Base-by-base conservation (phyloP, 306 rosid genomes). In the Gastrolobium bilobum region DNA sequence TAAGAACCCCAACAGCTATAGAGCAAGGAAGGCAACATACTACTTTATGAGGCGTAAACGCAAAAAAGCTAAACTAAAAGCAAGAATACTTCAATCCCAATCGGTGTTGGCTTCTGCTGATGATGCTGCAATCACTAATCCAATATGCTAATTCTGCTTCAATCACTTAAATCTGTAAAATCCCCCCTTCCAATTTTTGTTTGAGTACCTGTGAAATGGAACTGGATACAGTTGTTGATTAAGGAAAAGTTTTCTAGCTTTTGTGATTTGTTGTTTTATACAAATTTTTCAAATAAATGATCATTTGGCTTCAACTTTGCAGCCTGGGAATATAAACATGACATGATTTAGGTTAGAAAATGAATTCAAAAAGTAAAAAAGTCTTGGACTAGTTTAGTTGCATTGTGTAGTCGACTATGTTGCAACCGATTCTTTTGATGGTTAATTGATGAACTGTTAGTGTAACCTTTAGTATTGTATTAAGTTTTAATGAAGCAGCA, bases 1-100 rank as follows among this genome's bases (percentile, higher is more conserved):
- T 3, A 96, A 89, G 86, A 95, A 95, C 77, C 99, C 98, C 4
- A 89, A 95, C 86, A 92, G 99, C 90, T 92, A 92, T 57, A 85
- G 90, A 83, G 90, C 83, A 57, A 86, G 94, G 86, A 92, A 90
- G 96, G 91, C 89, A 84, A 96, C 93, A 83, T 57, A 71, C 81
- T 92, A 91, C 90, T 86, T 91, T 86, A 68, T 93, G 84, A 90
- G 90, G 78, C 91, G 97, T 0, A 95, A 91, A 68, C 86, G 88
- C 69, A 91, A 87, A 79, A 94, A 89, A 76, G 97, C 97, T 33
- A 81, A 86, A 59, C 72, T 61, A 76, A 97, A 87, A 87, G 87
- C 60, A 52, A 50, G 47, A 60, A 39, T 86, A 65, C 77, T 83
- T 73, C 60, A 53, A 80, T 53, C 98, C 1, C 89, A 87, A 68